phyloP scores from a whole-genome alignment of 805 yeast genomes.

The Jamesozyma rosinii region DNA sequence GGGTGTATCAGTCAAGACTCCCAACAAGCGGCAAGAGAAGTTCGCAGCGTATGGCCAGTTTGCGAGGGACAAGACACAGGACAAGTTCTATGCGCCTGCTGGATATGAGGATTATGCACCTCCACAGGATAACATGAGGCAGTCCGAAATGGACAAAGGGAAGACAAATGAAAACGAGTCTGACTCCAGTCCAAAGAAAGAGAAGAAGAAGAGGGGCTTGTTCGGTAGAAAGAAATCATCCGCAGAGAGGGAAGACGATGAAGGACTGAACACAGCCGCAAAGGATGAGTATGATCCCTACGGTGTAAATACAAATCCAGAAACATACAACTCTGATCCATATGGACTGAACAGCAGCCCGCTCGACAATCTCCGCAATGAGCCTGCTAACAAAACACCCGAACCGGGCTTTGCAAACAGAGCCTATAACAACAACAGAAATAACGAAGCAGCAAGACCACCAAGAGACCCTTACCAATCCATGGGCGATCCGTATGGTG shows the following conservation, averaged over 20 bases:
- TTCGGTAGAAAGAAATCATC: constrained; percentile 9
- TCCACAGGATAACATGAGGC: constrained; percentile 7
- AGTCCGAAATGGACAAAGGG: not conserved
- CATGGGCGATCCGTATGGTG: not conserved
- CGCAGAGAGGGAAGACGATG: not conserved
- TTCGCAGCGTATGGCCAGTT: constrained; percentile 42
- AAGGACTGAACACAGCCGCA: not conserved
- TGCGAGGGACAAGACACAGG: constrained; percentile 35
- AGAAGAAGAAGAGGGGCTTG: constrained; percentile 9
- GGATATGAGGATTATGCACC: constrained; percentile 30
- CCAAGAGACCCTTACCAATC: not conserved
- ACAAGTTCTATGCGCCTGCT: constrained; percentile 33
- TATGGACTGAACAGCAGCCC: constrained; percentile 5
- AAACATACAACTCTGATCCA: constrained; percentile 4
- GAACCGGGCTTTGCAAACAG: not conserved
- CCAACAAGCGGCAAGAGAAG: constrained; percentile 32
- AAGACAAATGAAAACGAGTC: not conserved
- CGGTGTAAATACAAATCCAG: constrained; percentile 3
- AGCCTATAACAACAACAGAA: not conserved
- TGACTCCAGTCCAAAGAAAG: constrained; percentile 1
- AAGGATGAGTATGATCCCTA: constrained; percentile 8
- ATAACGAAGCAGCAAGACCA: not conserved
- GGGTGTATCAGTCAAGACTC: constrained; percentile 36
- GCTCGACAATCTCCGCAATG: not conserved
- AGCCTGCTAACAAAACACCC: not conserved